Conservation (phyloP, 164 flowering plant genomes). For the Tinospora cordifolia region DNA sequence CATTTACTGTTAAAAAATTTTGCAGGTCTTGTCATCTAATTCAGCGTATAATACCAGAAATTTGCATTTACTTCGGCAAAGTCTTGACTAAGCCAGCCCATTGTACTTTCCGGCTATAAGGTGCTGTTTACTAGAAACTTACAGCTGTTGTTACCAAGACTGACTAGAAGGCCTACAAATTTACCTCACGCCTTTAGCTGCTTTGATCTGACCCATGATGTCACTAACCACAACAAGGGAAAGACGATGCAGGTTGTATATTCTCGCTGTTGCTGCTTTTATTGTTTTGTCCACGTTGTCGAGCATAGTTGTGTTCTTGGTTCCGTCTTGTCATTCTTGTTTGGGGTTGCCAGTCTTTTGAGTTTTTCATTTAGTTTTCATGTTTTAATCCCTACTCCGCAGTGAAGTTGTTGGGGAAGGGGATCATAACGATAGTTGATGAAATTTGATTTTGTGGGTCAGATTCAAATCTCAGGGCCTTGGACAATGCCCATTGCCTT, state of each 20-base stretch:
- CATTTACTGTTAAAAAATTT: slow-evolving; percentile 1
- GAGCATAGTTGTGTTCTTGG: neutral
- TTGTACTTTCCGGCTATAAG: slow-evolving; percentile 30
- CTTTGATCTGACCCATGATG: neutral
- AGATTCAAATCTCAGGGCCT: neutral
- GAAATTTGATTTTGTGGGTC: neutral
- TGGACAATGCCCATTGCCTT: neutral
- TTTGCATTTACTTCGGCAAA: slow-evolving; percentile 57
- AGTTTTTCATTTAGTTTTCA: neutral
- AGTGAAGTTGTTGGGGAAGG: neutral
- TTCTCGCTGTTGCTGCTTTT: neutral
- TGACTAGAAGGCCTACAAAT: neutral
- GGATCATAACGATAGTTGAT: neutral
- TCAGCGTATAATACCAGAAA: slow-evolving; percentile 74
- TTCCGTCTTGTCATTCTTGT: neutral
- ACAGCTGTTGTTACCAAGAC: slow-evolving; percentile 20
- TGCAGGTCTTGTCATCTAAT: slow-evolving; percentile 66
- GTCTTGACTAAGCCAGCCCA: slow-evolving; percentile 52
- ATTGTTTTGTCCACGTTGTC: neutral
- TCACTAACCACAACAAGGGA: neutral
- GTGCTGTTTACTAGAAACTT: slow-evolving; percentile 20
- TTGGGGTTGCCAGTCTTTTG: neutral
- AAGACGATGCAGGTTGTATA: slow-evolving; percentile 5
- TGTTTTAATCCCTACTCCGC: neutral
- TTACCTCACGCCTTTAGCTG: neutral